Percentiles rank a stretch among this genome's conserved stretches.
phyloP scores from a whole-genome alignment of 768 basidiomycete species.

The Erythrobasidium yunnanense region DNA sequence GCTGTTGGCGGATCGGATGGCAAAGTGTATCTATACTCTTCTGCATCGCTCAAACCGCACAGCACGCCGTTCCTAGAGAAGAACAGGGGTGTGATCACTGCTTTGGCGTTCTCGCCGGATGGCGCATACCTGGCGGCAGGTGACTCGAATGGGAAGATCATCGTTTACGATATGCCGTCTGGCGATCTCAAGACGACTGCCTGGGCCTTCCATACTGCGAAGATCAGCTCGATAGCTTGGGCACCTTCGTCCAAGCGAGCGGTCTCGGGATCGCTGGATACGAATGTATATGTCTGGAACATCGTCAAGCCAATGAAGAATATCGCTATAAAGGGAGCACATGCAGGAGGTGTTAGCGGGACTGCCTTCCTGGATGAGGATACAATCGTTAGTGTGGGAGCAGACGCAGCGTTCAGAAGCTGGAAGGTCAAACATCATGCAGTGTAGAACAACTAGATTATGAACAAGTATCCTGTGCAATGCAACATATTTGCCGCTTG shows the following conservation, averaged over 20 bases:
- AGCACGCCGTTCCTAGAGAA: slow-evolving; percentile 50
- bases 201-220: slow-evolving; percentile 78
- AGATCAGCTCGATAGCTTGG: slow-evolving; percentile 68
- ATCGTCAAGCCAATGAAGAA: slow-evolving; percentile 56
- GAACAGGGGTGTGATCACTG: slow-evolving; percentile 60
- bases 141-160: slow-evolving; percentile 75
- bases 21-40: slow-evolving; percentile 62
- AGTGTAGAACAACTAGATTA: too few relatives aligned
- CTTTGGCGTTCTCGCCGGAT: slow-evolving; percentile 68
- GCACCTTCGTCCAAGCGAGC: slow-evolving; percentile 62
- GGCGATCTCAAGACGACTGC: slow-evolving; percentile 56
- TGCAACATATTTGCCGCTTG: too few relatives aligned
- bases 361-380: slow-evolving; percentile 65
- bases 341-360: slow-evolving; percentile 68
- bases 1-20: slow-evolving; percentile 69
- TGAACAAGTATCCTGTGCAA: too few relatives aligned
- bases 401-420: slow-evolving; percentile 50
- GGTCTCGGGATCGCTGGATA: slow-evolving; percentile 85
- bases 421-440: slow-evolving; percentile 46
- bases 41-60: slow-evolving; percentile 49
- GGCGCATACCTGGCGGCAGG: slow-evolving; percentile 66
- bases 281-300: slow-evolving; percentile 79
- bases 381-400: slow-evolving; percentile 60
- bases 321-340: slow-evolving; percentile 72
- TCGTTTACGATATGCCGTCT: slow-evolving; percentile 56